Evolutionary conservation across 345 rosid species (phyloP).

Genomic region (Lepidium aucheri): DNA sequence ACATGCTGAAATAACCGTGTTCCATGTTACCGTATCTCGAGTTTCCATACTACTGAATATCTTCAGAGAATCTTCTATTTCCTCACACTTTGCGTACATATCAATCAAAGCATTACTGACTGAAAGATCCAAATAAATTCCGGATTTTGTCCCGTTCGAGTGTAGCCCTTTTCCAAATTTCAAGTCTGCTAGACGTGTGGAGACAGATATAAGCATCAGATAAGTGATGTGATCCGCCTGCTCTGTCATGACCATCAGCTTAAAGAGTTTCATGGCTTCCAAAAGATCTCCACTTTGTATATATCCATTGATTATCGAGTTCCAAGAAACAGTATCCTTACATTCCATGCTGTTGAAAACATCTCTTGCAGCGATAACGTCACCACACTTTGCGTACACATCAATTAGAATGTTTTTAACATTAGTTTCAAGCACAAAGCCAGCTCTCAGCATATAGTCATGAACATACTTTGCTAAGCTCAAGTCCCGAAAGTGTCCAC

Average conservation of each 20-base stretch:
- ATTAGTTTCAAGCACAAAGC: constrained; percentile 30
- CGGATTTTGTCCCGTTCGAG: constrained; percentile 38
- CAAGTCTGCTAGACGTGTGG: constrained; percentile 29
- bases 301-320: constrained; percentile 47
- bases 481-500: constrained; percentile 39
- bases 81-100: constrained; percentile 54
- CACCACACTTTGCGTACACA: constrained; percentile 51
- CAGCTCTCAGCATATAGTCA: constrained; percentile 32
- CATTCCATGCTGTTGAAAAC: constrained; percentile 38
- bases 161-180: constrained; percentile 42
- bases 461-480: constrained; percentile 39
- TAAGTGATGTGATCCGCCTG: constrained; percentile 47
- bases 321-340: constrained; percentile 57
- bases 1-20: constrained; percentile 49
- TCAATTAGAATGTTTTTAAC: constrained; percentile 46
- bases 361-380: constrained; percentile 37
- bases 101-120: constrained; percentile 50
- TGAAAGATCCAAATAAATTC: constrained; percentile 32
- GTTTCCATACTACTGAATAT: constrained; percentile 38
- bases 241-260: constrained; percentile 37
- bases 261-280: constrained; percentile 45
- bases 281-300: constrained; percentile 28
- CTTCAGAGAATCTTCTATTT: constrained; percentile 32
- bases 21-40: constrained; percentile 55
- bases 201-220: constrained; percentile 37